Percentiles rank a stretch among this genome's conserved stretches.
These are phyloP conservation scores for Exophiala alcalophila DNA, from an alignment of 2,329 filamentous ascomycete species.

Conservation along the genomic window DNA sequence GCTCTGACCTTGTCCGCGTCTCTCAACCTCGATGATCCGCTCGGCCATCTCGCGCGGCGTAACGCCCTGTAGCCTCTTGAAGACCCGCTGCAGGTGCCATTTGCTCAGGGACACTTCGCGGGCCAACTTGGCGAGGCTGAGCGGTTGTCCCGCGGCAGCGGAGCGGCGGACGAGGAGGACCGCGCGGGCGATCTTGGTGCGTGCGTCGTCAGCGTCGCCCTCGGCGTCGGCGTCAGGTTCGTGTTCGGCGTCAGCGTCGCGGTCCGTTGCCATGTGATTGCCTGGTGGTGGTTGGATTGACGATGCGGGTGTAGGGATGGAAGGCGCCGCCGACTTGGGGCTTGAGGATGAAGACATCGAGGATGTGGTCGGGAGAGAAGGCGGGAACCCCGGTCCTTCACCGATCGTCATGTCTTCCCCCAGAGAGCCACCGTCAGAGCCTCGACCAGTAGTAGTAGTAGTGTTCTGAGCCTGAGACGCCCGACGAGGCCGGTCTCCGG, in stretches of 20 bases:
- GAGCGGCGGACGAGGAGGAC: conserved; percentile 7
- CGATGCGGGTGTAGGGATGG: too few species aligned
- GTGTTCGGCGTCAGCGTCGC: too few species aligned
- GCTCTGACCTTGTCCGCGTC: too few species aligned
- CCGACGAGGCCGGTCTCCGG: conserved; percentile 11
- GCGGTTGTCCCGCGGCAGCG: conserved; percentile 30
- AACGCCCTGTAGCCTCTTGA: conserved; percentile 51
- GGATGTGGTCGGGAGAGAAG: background rate
- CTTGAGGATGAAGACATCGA: background rate
- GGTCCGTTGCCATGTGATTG: too few species aligned
- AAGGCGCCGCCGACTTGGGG: too few species aligned
- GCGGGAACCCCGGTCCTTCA: too few species aligned
- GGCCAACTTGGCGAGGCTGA: conserved; percentile 46
- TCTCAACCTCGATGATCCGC: background rate
- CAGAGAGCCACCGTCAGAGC: too few species aligned
- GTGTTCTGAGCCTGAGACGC: background rate
- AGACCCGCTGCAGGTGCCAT: conserved; percentile 55
- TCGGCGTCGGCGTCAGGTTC: too few species aligned
- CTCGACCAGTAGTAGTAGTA: background rate
- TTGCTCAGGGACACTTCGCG: conserved; percentile 48
- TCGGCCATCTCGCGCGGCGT: conserved; percentile 45
- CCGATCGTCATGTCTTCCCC: too few species aligned
- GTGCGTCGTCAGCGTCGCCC: conserved; percentile 6
- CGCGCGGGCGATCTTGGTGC: conserved; percentile 10
- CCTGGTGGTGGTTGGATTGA: background rate